A percentile compares a stretch with the other conserved stretches of the same genome.
These are phyloP conservation scores for Fonsecaea multimorphosa DNA, from an alignment of 2,329 filamentous ascomycete species.

Conservation along the genomic window DNA sequence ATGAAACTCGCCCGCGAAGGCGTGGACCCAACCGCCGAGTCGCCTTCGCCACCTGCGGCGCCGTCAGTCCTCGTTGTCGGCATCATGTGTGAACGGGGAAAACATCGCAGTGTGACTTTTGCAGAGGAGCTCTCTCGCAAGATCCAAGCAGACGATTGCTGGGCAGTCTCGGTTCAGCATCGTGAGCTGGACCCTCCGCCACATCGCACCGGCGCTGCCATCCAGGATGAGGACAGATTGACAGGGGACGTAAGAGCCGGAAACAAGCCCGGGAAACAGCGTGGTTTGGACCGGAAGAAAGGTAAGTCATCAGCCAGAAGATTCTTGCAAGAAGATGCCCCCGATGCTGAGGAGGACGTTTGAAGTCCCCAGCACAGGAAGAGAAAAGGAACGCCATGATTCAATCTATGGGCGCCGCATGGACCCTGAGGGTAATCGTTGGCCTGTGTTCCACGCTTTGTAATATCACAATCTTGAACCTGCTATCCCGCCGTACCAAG, in stretches of 20 bases:
- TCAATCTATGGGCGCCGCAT: not conserved
- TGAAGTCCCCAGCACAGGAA: not conserved
- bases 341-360: constrained; percentile 6
- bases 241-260: not conserved
- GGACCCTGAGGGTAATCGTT: not conserved
- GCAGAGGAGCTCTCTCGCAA: constrained; percentile 30
- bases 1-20: constrained; percentile 12
- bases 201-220: not conserved
- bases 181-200: constrained; percentile 20
- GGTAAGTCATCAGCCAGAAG: constrained; percentile 7
- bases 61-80: constrained; percentile 2
- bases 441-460: not conserved
- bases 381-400: not conserved
- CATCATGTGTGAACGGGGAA: constrained; percentile 22
- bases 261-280: constrained; percentile 14
- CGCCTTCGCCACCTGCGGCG: not conserved
- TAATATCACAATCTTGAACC: not conserved
- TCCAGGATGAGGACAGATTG: not conserved
- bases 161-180: constrained; percentile 28
- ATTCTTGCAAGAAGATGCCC: not conserved
- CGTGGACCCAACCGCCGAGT: not conserved
- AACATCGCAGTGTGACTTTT: constrained; percentile 25
- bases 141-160: constrained; percentile 15
- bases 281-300: constrained; percentile 18
- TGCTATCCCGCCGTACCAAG: not conserved